Conservation (phyloP, 176 grass and related monocot species). For the Zizania latifolia region DNA sequence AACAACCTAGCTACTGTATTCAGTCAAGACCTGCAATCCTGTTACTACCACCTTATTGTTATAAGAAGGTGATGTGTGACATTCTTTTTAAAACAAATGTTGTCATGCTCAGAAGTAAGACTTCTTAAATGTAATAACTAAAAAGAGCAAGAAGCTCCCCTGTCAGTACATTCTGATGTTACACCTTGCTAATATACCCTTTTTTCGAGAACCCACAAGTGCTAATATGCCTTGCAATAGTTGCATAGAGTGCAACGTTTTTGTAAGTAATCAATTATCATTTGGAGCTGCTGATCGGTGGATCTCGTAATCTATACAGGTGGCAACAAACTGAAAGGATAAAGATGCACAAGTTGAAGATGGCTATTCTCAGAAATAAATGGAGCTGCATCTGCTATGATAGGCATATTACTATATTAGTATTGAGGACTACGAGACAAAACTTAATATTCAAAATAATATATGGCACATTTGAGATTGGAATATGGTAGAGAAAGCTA, state of each 20-base stretch:
- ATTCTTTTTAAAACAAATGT: neutral
- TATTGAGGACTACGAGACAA: conserved; percentile 2
- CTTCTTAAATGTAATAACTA: neutral
- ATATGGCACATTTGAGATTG: neutral
- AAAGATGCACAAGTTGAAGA: conserved; percentile 12
- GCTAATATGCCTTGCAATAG: neutral
- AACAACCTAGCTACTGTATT: neutral
- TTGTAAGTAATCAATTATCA: neutral
- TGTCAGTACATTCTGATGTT: neutral
- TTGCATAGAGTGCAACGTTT: neutral
- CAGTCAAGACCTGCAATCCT: neutral
- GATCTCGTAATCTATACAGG: neutral
- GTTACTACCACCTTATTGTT: neutral
- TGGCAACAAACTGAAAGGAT: neutral
- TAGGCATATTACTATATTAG: neutral
- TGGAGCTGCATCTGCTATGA: conserved; percentile 12
- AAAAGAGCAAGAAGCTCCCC: neutral
- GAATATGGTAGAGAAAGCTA: conserved; percentile 5
- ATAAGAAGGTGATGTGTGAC: neutral
- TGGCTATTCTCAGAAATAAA: neutral
- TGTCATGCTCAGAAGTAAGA: neutral
- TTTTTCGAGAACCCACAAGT: neutral
- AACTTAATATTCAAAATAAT: conserved; percentile 12
- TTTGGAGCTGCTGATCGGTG: neutral
- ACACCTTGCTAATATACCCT: neutral